A percentile compares a stretch with the other conserved stretches of the same genome.
These are phyloP conservation scores for Blastobotrys arbuscula DNA, from an alignment of 1,139 yeast species.

Conservation along the genomic window DNA sequence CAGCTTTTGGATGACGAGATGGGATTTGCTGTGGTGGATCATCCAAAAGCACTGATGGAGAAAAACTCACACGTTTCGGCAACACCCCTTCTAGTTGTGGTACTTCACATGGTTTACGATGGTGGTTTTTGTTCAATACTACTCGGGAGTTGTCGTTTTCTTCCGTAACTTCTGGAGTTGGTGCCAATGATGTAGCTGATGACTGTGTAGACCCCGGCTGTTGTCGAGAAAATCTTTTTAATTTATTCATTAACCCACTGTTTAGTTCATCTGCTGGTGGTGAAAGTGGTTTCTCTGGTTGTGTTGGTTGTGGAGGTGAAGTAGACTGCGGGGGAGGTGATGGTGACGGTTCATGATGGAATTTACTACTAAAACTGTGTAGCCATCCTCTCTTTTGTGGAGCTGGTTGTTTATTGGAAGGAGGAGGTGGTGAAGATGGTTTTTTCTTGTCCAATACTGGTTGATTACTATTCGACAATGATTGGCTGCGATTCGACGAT, in stretches of 20 bases:
- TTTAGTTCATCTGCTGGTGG: neutral
- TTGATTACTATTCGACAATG: neutral
- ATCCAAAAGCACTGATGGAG: slow-evolving; percentile 56
- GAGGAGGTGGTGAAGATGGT: neutral
- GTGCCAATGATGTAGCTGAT: neutral
- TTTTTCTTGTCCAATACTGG: neutral
- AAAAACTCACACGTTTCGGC: slow-evolving; percentile 54
- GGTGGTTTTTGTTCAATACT: slow-evolving; percentile 45
- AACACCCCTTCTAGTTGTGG: slow-evolving; percentile 36
- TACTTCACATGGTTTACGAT: slow-evolving; percentile 37
- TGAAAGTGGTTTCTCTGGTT: neutral
- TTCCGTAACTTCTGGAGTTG: neutral
- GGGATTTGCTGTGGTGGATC: slow-evolving; percentile 98
- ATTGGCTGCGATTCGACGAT: neutral
- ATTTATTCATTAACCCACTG: slow-evolving; percentile 17
- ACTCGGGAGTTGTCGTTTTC: slow-evolving; percentile 27
- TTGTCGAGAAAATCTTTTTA: slow-evolving; percentile 19
- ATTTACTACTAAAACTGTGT: slow-evolving; percentile 13
- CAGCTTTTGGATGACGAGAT: slow-evolving; percentile 72
- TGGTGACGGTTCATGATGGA: slow-evolving; percentile 1
- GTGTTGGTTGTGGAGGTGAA: neutral
- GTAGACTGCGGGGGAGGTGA: neutral
- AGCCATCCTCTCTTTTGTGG: slow-evolving; percentile 10
- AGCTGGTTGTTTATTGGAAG: neutral
- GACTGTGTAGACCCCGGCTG: neutral